phyloP scores from a whole-genome alignment of 345 rosid genomes.

The Heritiera littoralis region DNA sequence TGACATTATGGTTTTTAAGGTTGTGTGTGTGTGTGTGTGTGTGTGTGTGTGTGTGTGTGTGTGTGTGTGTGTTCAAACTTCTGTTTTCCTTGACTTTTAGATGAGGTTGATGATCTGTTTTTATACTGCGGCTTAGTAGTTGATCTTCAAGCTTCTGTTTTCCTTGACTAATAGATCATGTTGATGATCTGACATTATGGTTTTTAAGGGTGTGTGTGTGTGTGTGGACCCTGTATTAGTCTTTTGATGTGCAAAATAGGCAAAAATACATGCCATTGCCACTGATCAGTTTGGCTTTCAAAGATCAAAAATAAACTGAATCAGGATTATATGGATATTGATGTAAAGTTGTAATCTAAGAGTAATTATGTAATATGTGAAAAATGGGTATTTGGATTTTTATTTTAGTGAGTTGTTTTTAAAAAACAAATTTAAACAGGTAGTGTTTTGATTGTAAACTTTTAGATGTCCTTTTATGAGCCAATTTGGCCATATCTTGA shows the following conservation, averaged over 20 bases:
- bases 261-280: background rate
- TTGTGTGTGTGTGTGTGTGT: too few species aligned
- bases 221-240: background rate
- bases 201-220: too few species aligned
- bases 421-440: background rate
- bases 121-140: background rate
- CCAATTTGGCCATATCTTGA: background rate
- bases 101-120: background rate
- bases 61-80: background rate
- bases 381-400: background rate
- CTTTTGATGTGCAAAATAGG: background rate
- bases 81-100: background rate
- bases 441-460: background rate
- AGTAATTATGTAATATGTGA: background rate
- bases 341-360: background rate
- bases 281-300: background rate
- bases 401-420: background rate
- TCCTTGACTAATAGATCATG: background rate
- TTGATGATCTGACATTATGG: constrained; percentile 9
- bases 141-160: background rate
- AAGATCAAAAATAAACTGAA: background rate
- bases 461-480: background rate
- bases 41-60: too few species aligned
- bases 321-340: background rate
- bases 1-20: background rate